These are phyloP conservation scores for Penicillium sclerotigenum DNA, from an alignment of 2,329 filamentous ascomycete species.

Conservation along the genomic window DNA sequence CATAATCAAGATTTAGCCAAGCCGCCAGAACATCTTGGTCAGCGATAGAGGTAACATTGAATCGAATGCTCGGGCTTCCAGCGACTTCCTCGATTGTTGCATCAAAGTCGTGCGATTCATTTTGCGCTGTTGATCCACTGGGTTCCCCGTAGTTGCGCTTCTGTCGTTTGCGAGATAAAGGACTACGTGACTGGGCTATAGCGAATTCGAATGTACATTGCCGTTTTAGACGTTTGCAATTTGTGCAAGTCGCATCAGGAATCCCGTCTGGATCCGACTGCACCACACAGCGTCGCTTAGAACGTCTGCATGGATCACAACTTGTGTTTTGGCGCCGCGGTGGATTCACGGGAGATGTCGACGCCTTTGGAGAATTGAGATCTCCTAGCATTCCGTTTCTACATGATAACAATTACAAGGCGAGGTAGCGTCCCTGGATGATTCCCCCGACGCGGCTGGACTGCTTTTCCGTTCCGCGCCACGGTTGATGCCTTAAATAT, in stretches of 20 bases:
- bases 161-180: slow-evolving; percentile 1
- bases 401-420: neutral
- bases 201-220: slow-evolving; percentile 24
- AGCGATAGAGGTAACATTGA: neutral
- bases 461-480: neutral
- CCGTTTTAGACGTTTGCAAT: slow-evolving; percentile 21
- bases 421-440: too few relatives aligned
- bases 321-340: slow-evolving; percentile 26
- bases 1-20: slow-evolving; percentile 14
- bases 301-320: slow-evolving; percentile 26
- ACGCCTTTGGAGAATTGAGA: neutral
- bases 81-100: too few relatives aligned
- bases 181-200: slow-evolving; percentile 2
- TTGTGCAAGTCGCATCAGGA: slow-evolving; percentile 7
- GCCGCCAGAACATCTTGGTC: slow-evolving; percentile 4
- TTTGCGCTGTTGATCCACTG: neutral
- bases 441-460: neutral
- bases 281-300: slow-evolving; percentile 27
- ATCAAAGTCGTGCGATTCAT: neutral
- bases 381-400: slow-evolving; percentile 7
- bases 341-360: neutral
- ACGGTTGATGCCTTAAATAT: neutral
- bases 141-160: neutral
- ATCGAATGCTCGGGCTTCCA: neutral
- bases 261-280: neutral